Evolutionary conservation across 139 green algal genomes (phyloP).

Genomic region (Haematococcus lacustris): DNA sequence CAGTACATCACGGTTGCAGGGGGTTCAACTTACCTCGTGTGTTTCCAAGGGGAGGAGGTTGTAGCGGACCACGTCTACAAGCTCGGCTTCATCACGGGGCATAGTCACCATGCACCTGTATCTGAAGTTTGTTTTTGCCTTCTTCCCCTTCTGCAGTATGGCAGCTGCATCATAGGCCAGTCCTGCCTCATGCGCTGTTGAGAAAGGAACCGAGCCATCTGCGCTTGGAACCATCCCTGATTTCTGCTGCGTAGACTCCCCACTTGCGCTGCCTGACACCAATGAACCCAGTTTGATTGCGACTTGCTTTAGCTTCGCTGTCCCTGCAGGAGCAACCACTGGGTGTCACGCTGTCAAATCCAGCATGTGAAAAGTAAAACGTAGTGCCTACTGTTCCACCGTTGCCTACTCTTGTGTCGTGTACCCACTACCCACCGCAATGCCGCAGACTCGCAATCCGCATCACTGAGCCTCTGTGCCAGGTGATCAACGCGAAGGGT

Average conservation of each 20-base stretch:
- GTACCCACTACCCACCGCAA: too few species aligned
- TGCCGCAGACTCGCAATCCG: too few species aligned
- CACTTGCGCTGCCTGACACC: conserved; percentile 68
- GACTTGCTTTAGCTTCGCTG: too few species aligned
- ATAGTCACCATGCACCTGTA: conserved; percentile 30
- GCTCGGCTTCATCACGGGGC: conserved; percentile 4
- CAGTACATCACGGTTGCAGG: too few species aligned
- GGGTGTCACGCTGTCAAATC: too few species aligned
- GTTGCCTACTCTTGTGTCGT: too few species aligned
- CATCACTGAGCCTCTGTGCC: too few species aligned
- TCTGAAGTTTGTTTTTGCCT: conserved; percentile 67
- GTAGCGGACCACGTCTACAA: not conserved
- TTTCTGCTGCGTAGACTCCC: conserved; percentile 78
- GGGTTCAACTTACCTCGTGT: too few species aligned
- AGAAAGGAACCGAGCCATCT: conserved; percentile 74
- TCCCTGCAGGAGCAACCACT: too few species aligned
- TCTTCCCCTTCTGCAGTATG: conserved; percentile 58
- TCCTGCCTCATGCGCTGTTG: conserved; percentile 51
- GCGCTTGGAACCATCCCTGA: conserved; percentile 64
- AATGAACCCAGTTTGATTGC: conserved; percentile 62
- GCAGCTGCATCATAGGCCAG: conserved; percentile 73
- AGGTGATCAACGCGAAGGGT: too few species aligned
- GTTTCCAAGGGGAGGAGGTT: not conserved
- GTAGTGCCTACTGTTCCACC: too few species aligned
- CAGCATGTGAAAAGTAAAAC: too few species aligned